Base-by-base conservation (phyloP, 768 basidiomycete species). In the Naganishia friedmannii region DNA sequence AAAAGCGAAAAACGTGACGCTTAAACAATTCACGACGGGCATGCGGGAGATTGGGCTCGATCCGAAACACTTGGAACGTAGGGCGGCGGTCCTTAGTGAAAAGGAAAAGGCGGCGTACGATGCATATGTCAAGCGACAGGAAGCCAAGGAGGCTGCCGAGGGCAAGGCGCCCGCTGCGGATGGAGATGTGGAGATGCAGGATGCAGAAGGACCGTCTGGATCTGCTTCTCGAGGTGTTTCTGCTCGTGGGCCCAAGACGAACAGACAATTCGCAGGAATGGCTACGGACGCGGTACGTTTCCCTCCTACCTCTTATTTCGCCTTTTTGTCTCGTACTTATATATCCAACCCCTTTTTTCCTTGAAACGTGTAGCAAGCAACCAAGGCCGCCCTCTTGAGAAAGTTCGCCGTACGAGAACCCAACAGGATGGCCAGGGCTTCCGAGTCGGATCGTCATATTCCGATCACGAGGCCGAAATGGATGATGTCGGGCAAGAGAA, bases 41-140 rank as follows among this genome's bases (percentile, higher is more conserved):
- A 82, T 98, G 80, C 90, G 89, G n/a, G 87, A 88, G 75, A 91
- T 91, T 19, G 96, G 96, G 0, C 85, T 91, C 73, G 91, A 99
- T 79, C 90, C 96, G 5, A 89, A 89, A 73, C 86, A 86, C 60
- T 88, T 99, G 74, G 86, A 93, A 80, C 91, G 91, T 71, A 88
- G 94, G n/a, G 96, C 93, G 7, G 86, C 86, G 76, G 84, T 89
- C 77, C 81, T 98, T 53, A 91, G 78, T 29, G 79, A 77, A 48
- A 48, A 76, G 68, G 78, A 81, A 74, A 77, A 81, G 73, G 75
- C 73, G 48, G 82, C 83, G 55, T 87, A 91, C 84, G 85, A 88
- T 79, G 63, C 58, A 15, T 65, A 58, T 53, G 34, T 66, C 65
- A 54, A 66, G 53, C 48, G 53, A 32, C 48, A 66, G 26, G 90